Base-by-base conservation (phyloP, 148 eudicot genomes). In the Bassia scoparia region DNA sequence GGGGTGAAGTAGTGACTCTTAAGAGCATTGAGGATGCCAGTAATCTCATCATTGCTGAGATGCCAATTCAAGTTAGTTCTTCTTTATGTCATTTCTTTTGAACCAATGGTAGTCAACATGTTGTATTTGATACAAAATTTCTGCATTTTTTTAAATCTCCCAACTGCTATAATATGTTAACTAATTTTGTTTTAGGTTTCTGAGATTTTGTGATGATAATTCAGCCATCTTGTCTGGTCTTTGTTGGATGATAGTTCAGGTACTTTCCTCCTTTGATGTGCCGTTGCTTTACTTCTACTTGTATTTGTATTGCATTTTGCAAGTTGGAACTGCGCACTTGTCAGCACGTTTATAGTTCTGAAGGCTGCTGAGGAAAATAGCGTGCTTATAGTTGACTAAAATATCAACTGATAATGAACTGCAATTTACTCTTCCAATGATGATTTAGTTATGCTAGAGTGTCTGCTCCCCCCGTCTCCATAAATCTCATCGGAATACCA, bases 1-100 rank as follows among this genome's bases (percentile, higher is more conserved):
- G 99, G 29, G 94, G 94, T 67, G 96, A 95, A 83, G 99, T 92
- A 18, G 89, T 86, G 54, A 85, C 81, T 75, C 93, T 95, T 69
- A 90, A 84, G 82, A 87, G 77, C 86, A 80, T 92, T 29, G 92
- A 89, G 83, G 97, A 90, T 83, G 90, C 87, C 83, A 87, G 83
- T 73, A 85, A 83, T 71, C 85, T 88, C 71, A 78, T 87, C 70
- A 86, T 89, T 76, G 89, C 90, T 59, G 92, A 89, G 84, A 88
- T 74, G 82, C 74, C 82, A 43, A 74, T 74, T 62, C 71, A 79
- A 59, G 82, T 76, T 41, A 54, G 71, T 61, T 26, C 33, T 17
- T 38, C n/a, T 73, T n/a, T 20, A 43, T 30, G 27, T 21, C 17
- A 3, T 26, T 43, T 46, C 29, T 34, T 15, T 17, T 7, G 7